Evolutionary conservation across 2,329 filamentous ascomycete genomes (phyloP).

Genomic region (Didymella lethalis): DNA sequence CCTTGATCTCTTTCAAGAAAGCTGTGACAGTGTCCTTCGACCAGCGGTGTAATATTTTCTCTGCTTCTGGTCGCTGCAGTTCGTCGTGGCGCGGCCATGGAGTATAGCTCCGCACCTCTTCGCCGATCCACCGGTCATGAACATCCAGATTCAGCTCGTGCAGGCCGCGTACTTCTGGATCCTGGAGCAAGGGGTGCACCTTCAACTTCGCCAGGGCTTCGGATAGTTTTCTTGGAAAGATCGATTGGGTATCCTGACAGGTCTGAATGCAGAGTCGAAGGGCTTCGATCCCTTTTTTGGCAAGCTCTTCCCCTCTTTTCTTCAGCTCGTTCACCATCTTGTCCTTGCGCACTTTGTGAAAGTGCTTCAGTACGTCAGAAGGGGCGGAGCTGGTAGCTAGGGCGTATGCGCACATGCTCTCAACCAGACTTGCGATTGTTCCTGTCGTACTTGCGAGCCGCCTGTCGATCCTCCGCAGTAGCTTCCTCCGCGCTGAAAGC

Average conservation of each 20-base stretch:
- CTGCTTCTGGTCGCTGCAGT: slow-evolving; percentile 52
- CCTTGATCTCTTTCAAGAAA: slow-evolving; percentile 66
- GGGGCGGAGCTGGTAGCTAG: slow-evolving; percentile 81
- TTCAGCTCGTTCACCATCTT: slow-evolving; percentile 72
- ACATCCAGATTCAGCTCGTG: slow-evolving; percentile 80
- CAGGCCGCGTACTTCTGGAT: slow-evolving; percentile 69
- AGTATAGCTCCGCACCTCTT: slow-evolving; percentile 83
- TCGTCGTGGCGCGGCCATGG: slow-evolving; percentile 88
- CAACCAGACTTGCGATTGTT: slow-evolving; percentile 64
- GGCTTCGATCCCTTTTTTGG: slow-evolving; percentile 66
- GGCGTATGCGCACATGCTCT: slow-evolving; percentile 82
- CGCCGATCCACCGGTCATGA: slow-evolving; percentile 79
- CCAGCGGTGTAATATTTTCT: slow-evolving; percentile 52
- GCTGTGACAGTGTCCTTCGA: slow-evolving; percentile 49
- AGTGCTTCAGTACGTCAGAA: slow-evolving; percentile 79
- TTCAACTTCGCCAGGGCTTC: slow-evolving; percentile 75
- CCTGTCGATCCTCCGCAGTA: slow-evolving; percentile 70
- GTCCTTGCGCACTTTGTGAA: slow-evolving; percentile 75
- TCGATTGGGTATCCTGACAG: slow-evolving; percentile 75
- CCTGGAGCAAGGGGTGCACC: slow-evolving; percentile 73
- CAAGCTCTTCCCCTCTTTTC: slow-evolving; percentile 54
- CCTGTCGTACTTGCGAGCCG: slow-evolving; percentile 50
- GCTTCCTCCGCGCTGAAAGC: slow-evolving; percentile 66
- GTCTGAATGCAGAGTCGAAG: slow-evolving; percentile 79
- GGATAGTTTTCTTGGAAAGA: slow-evolving; percentile 76